A percentile compares a stretch with the other conserved stretches of the same genome.
Conservation (phyloP, 2,329 filamentous ascomycete genomes). For the Calonectria fujianensis region DNA sequence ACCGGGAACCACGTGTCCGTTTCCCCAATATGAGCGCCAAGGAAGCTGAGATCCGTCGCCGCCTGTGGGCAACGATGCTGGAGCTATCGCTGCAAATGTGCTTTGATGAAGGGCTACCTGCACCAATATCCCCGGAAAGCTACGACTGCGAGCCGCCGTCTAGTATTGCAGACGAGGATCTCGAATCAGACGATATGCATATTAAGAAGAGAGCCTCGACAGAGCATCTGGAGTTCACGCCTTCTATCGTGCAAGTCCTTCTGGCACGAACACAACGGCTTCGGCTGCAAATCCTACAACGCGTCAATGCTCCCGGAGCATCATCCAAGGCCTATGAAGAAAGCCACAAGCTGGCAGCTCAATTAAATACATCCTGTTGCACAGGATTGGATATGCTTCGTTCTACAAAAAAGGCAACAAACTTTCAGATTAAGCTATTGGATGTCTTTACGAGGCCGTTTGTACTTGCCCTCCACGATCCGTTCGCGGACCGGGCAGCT, state of each 20-base stretch:
- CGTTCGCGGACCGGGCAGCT: conserved; percentile 60
- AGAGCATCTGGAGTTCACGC: conserved; percentile 13
- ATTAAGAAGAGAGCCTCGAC: background rate
- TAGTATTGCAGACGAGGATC: conserved; percentile 46
- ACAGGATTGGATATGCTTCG: conserved; percentile 13
- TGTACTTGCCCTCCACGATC: conserved; percentile 67
- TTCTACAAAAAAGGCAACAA: conserved; percentile 22
- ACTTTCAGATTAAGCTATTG: conserved; percentile 42
- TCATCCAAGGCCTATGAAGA: conserved; percentile 37
- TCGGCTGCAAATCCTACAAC: conserved; percentile 40
- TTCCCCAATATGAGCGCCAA: conserved; percentile 63
- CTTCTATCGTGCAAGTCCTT: conserved; percentile 31
- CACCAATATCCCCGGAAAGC: conserved; percentile 63
- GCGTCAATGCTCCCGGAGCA: conserved; percentile 38
- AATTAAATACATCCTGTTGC: conserved; percentile 30
- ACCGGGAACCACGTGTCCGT: conserved; percentile 66
- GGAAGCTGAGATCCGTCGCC: conserved; percentile 66
- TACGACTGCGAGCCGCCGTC: conserved; percentile 66
- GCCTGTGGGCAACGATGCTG: conserved; percentile 69
- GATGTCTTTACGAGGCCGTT: conserved; percentile 43
- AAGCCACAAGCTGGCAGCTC: conserved; percentile 34
- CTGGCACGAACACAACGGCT: conserved; percentile 44
- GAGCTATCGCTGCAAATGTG: conserved; percentile 67
- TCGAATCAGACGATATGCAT: background rate
- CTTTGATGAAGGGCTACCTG: conserved; percentile 66